A percentile compares a stretch with the other conserved stretches of the same genome.
phyloP scores from a whole-genome alignment of 805 yeast genomes.

The Metschnikowia gruessii region DNA sequence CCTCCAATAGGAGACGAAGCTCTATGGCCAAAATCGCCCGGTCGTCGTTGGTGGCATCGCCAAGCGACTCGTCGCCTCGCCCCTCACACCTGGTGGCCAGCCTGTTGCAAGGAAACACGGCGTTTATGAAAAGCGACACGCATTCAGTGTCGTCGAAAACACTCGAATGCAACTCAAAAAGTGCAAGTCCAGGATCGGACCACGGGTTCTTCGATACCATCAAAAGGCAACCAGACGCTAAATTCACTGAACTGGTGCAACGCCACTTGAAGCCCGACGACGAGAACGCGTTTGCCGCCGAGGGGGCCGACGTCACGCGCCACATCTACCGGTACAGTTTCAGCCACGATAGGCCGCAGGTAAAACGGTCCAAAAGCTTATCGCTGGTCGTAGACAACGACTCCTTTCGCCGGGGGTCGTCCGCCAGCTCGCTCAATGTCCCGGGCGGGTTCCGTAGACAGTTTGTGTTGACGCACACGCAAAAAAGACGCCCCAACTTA shows the following conservation, averaged over 20 bases:
- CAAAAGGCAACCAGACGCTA: slow-evolving; percentile 2
- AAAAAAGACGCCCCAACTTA: slow-evolving; percentile 38
- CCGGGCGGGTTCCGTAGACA: slow-evolving; percentile 86
- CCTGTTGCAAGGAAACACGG: slow-evolving; percentile 15
- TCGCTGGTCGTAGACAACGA: slow-evolving; percentile 15
- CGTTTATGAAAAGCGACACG: slow-evolving; percentile 14
- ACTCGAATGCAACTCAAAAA: slow-evolving; percentile 8
- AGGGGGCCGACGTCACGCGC: slow-evolving; percentile 22
- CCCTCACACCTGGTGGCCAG: slow-evolving; percentile 10
- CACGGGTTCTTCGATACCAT: background rate
- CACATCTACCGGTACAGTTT: slow-evolving; percentile 16
- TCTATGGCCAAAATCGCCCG: slow-evolving; percentile 19
- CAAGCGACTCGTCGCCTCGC: slow-evolving; percentile 12
- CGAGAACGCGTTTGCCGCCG: slow-evolving; percentile 13
- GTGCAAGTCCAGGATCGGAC: slow-evolving; percentile 10
- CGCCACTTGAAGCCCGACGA: slow-evolving; percentile 15
- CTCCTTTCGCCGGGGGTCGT: slow-evolving; percentile 49
- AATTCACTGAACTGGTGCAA: slow-evolving; percentile 15
- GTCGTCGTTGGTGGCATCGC: slow-evolving; percentile 11
- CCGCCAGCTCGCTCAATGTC: slow-evolving; percentile 65
- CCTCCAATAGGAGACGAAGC: slow-evolving; percentile 12
- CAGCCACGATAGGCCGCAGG: slow-evolving; percentile 10
- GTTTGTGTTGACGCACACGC: slow-evolving; percentile 40
- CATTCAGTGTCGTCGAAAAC: slow-evolving; percentile 7
- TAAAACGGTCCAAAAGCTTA: slow-evolving; percentile 15